Evolutionary conservation across 2,329 filamentous ascomycete genomes (phyloP).

Genomic region (Phaeophleospora eucalypticola): DNA sequence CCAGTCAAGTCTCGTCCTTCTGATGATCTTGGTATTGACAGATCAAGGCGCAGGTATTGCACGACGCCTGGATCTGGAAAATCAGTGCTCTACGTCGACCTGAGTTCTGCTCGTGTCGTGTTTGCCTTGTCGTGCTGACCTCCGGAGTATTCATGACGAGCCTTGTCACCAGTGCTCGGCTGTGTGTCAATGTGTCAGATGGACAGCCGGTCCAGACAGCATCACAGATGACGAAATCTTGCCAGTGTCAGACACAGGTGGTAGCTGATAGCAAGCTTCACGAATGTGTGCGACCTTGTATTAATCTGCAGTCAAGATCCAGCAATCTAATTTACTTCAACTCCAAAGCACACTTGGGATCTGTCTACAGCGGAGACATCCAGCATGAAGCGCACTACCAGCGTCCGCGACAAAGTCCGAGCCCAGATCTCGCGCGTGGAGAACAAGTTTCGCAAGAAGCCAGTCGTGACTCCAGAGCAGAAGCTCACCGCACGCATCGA

Average conservation of each 20-base stretch:
- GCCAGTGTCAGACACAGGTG: not conserved
- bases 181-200: too few relatives aligned
- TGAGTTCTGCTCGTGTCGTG: too few relatives aligned
- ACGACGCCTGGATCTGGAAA: too few relatives aligned
- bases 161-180: too few relatives aligned
- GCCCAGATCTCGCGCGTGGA: not conserved
- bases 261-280: not conserved
- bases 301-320: not conserved
- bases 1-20: too few relatives aligned
- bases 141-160: too few relatives aligned
- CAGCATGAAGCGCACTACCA: not conserved
- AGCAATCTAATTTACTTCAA: not conserved
- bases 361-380: not conserved
- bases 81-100: too few relatives aligned
- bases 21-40: too few relatives aligned
- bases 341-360: not conserved
- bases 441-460: constrained; percentile 6
- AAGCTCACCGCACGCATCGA: constrained; percentile 6
- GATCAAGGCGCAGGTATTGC: too few relatives aligned
- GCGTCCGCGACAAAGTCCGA: not conserved
- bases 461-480: constrained; percentile 6
- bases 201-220: too few relatives aligned
- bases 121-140: too few relatives aligned
- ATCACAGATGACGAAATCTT: too few relatives aligned
- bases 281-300: not conserved